A percentile compares a stretch with the other conserved stretches of the same genome.
phyloP scores from a whole-genome alignment of 495 filamentous ascomycete genomes.

The Lepraria neglecta region DNA sequence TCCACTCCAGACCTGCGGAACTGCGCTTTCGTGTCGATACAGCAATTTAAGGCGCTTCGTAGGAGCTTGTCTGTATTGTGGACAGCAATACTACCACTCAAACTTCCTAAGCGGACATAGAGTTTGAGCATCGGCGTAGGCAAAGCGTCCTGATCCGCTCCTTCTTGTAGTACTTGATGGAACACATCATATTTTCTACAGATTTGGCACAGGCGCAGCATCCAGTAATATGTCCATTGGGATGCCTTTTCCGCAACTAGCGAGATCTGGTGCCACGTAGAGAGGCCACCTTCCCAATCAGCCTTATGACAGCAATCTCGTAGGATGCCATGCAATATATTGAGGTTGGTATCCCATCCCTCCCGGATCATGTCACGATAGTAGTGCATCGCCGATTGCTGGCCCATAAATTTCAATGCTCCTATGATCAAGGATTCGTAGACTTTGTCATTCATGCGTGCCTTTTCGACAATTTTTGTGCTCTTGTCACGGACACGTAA shows the following conservation, averaged over 20 bases:
- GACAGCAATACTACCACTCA: not conserved
- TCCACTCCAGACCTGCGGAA: no score
- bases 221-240: conserved; percentile 16
- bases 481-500: conserved; percentile 11
- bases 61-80: not conserved
- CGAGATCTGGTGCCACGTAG: conserved; percentile 19
- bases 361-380: conserved; percentile 26
- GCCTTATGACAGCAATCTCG: conserved; percentile 13
- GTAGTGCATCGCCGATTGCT: conserved; percentile 21
- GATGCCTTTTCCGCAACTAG: not conserved
- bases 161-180: conserved; percentile 18
- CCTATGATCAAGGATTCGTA: conserved; percentile 26
- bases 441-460: conserved; percentile 23
- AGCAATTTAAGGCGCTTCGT: no score
- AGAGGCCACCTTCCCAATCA: conserved; percentile 21
- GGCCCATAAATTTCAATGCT: conserved; percentile 20
- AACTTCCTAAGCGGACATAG: not conserved
- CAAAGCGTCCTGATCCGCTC: conserved; percentile 15
- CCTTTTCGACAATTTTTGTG: conserved; percentile 15
- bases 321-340: conserved; percentile 22
- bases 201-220: conserved; percentile 25
- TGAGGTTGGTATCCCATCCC: conserved; percentile 21
- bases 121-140: conserved; percentile 3
- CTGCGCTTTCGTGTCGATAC: no score
- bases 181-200: conserved; percentile 15